Evolutionary conservation across 129 eudicot species (phyloP), one percentile per base, ranked within the genome.

Genomic region (Deinandra increscens): DNA sequence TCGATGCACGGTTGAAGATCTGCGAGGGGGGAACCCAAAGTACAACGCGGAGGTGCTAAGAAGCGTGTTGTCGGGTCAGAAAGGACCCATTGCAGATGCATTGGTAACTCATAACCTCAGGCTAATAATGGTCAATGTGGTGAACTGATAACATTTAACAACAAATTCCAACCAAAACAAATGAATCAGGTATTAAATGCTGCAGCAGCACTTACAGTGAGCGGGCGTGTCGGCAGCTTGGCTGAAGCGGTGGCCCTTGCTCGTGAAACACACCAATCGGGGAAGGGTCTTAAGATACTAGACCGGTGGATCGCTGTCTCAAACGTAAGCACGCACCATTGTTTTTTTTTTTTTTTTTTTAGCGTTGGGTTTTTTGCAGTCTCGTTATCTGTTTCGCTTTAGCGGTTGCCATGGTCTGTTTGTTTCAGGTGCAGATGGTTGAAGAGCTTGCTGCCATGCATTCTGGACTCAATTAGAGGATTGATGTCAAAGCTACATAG

Each of bases 71-170:
- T 77, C 95, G 0, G 96, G 98, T 38, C 84, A 88, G 44, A 77
- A 39, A 72, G 98, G 98, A 50, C 74, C 89, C 17, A 83, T 92
- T 74, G 98, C 98, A 22, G 95, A 92, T 80, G 89, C 98, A 75
- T 76, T 92, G 22, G 98, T 92, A 51, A 74, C 86, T 74, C 53
- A 80, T 60, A n/a, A 46, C 36, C 38, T 59, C 31, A 59, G 10
- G 12, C 12, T 31, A 54, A n/a, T n/a, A 34, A 53, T 74, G 36
- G 60, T 37, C 46, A 23, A n/a, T 20, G 7, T 46, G 3, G 17
- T 64, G 69, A n/a, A n/a, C n/a, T n/a, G n/a, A 56, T 22, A 46
- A 45, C 17, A 10, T 26, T 12, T 60, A 72, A 17, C 26, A 31
- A 72, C 62, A 10, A 60, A 34, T 12, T 22, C 64, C 34, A 49